Percentiles rank a stretch among this genome's conserved stretches.
These are phyloP conservation scores for Leccinum rimulosum DNA, from an alignment of 768 basidiomycete genomes.

Conservation along the genomic window DNA sequence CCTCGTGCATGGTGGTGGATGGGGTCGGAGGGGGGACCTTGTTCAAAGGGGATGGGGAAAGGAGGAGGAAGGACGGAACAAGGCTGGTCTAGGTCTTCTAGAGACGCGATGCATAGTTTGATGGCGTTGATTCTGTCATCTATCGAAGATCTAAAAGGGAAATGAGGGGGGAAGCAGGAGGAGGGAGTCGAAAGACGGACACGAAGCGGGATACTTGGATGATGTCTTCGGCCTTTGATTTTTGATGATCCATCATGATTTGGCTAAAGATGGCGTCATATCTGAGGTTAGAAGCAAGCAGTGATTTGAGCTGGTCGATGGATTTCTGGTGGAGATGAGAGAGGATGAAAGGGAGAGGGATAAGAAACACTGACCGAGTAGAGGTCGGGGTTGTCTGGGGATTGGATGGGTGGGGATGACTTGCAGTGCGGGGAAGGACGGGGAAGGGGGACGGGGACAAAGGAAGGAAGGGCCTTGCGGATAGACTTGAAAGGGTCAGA, in stretches of 20 bases:
- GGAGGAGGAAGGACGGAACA: neutral
- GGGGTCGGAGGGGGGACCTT: neutral
- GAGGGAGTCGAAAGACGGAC: constrained; percentile 26
- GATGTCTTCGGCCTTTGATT: constrained; percentile 33
- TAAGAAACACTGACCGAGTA: constrained; percentile 4
- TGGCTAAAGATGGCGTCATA: constrained; percentile 20
- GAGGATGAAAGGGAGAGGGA: neutral
- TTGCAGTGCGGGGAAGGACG: constrained; percentile 2
- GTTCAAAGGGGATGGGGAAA: constrained; percentile 1
- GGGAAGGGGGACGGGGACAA: neutral
- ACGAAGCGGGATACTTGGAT: constrained; percentile 39
- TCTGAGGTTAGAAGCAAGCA: constrained; percentile 21
- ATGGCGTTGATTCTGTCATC: constrained; percentile 40
- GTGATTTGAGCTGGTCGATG: constrained; percentile 26
- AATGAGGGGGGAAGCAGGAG: neutral
- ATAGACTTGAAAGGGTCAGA: constrained; percentile 23
- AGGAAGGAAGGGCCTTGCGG: constrained; percentile 1
- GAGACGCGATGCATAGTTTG: constrained; percentile 31
- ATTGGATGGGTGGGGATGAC: constrained; percentile 11
- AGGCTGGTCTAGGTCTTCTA: constrained; percentile 1
- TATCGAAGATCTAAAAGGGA: constrained; percentile 31
- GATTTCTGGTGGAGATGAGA: constrained; percentile 22
- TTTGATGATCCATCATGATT: constrained; percentile 25
- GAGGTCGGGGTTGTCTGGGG: constrained; percentile 17
- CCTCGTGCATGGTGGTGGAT: neutral